Base-by-base conservation (phyloP, 495 filamentous ascomycete species). In the Podospora didyma region DNA sequence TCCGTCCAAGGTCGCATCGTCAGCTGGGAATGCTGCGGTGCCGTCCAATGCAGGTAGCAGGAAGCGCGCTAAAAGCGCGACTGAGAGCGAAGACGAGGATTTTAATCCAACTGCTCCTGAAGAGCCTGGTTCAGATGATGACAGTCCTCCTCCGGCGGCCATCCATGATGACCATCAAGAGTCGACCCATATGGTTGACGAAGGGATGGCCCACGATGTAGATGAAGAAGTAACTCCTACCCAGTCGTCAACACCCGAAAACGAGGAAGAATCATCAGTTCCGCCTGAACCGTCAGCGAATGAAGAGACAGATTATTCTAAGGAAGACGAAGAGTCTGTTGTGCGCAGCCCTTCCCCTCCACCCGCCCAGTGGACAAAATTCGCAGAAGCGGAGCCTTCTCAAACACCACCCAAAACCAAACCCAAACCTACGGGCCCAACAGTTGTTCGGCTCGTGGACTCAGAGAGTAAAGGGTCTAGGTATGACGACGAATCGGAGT, bases 71-170 rank as follows among this genome's bases (percentile, higher is more conserved):
- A 26, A 9, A 34, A 56, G 46, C 21, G 45, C 31, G 11, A 60
- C 20, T 46, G 41, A 65, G 12, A 51, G 31, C 35, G 54, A 22
- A 47, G 70, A 73, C 28, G 58, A 68, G 22, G 65, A 73, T 39
- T 74, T 69, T 54, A 65, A 70, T n/a, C 71, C 68, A 4, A 51
- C 51, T 24, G 64, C 48, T 1, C 61, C 47, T 12, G 67, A 67
- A 42, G 57, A 61, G 41, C 51, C 59, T 31, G 41, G 57, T 11
- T 64, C 62, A 10, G 49, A 46, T 22, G 21, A 1, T 2, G 48
- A 21, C 6, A 23, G 22, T 23, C 9, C 39, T 17, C 50, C 39
- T 21, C 50, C 34, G 11, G n/a, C n/a, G n/a, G 35, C 50, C 35
- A 12, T 23, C 2, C 50, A 50, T 20, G 37, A 45, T 37, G 37